phyloP scores from a whole-genome alignment of 106 monocot genomes.

The Acanthochlamys bracteata region DNA sequence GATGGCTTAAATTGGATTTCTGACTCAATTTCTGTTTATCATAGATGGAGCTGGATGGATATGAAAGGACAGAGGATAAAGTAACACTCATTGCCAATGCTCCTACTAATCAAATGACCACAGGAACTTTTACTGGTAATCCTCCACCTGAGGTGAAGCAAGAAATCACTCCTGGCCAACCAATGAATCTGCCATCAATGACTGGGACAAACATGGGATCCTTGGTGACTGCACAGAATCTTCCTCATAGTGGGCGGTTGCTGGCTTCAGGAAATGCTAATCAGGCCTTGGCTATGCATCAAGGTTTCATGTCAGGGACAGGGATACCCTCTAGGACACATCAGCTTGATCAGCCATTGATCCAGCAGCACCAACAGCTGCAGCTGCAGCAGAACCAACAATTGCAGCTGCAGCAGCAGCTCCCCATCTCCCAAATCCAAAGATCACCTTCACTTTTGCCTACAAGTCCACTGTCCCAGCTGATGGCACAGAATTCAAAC shows the following conservation, averaged over 20 bases:
- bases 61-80: constrained; percentile 56
- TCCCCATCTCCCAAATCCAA: constrained; percentile 49
- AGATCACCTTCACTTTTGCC: constrained; percentile 51
- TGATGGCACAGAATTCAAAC: constrained; percentile 56
- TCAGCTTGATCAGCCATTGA: constrained; percentile 50
- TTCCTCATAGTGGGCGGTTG: constrained; percentile 32
- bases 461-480: constrained; percentile 54
- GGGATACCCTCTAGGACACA: constrained; percentile 36
- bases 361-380: constrained; percentile 52
- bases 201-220: constrained; percentile 23
- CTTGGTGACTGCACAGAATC: constrained; percentile 29
- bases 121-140: constrained; percentile 37
- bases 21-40: constrained; percentile 6
- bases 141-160: constrained; percentile 33
- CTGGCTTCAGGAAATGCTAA: constrained; percentile 41
- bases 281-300: constrained; percentile 27
- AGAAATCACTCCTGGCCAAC: constrained; percentile 28
- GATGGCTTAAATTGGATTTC: neutral
- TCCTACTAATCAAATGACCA: neutral
- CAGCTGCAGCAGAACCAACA: constrained; percentile 38
- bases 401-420: constrained; percentile 38
- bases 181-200: constrained; percentile 9
- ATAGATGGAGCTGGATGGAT: constrained; percentile 66
- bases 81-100: neutral
- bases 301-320: constrained; percentile 36